These are phyloP conservation scores for Suzukiozyma palmioleophila DNA, from an alignment of 1,139 yeast genomes.

Conservation along the genomic window DNA sequence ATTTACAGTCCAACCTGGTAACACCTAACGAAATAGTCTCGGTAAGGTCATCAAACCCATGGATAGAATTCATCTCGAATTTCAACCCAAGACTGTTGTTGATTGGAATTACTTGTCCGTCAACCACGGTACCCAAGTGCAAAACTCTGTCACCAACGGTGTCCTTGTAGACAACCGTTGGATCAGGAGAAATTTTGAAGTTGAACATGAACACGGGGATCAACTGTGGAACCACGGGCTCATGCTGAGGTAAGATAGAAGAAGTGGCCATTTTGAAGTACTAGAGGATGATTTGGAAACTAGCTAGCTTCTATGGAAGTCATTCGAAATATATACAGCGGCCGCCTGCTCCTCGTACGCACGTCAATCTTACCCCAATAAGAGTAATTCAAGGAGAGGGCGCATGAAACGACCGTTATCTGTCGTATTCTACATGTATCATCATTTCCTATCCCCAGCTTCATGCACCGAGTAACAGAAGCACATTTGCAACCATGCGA, in stretches of 20 bases:
- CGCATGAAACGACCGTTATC: too few relatives aligned
- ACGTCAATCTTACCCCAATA: too few relatives aligned
- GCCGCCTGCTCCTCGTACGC: too few relatives aligned
- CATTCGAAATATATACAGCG: background rate
- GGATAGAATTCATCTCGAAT: slow-evolving; percentile 20
- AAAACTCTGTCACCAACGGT: slow-evolving; percentile 14
- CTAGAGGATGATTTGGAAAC: too few relatives aligned
- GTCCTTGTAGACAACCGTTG: slow-evolving; percentile 13
- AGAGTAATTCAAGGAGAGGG: too few relatives aligned
- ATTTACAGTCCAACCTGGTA: slow-evolving; percentile 44
- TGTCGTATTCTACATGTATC: too few relatives aligned
- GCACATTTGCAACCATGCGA: too few relatives aligned
- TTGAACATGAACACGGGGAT: slow-evolving; percentile 29
- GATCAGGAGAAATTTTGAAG: slow-evolving; percentile 18
- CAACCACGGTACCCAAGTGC: slow-evolving; percentile 18
- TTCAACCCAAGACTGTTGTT: slow-evolving; percentile 26
- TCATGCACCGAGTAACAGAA: too few relatives aligned
- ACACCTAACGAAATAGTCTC: slow-evolving; percentile 23
- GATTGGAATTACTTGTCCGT: slow-evolving; percentile 27
- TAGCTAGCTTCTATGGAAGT: too few relatives aligned
- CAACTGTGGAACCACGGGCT: slow-evolving; percentile 19
- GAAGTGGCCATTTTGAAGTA: background rate
- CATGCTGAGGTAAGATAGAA: slow-evolving; percentile 1
- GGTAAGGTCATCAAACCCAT: slow-evolving; percentile 48
- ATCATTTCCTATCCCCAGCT: too few relatives aligned